Base-by-base conservation (phyloP, 2,329 filamentous ascomycete genomes). In the Neonectria magnoliae region DNA sequence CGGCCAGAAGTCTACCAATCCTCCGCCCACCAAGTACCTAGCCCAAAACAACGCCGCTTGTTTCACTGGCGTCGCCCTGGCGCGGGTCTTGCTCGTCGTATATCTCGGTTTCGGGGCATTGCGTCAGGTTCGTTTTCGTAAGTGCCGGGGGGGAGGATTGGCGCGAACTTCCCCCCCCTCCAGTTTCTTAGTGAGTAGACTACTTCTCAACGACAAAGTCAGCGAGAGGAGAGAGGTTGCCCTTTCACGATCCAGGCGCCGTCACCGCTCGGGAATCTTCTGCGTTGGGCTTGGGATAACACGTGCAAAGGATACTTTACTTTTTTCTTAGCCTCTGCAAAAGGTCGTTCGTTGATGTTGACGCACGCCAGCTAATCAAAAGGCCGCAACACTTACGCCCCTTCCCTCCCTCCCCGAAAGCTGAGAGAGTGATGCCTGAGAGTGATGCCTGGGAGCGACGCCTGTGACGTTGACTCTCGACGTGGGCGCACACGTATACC, bases 81-180 rank as follows among this genome's bases (percentile, higher is more conserved):
- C 55, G 56, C 27, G 25, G 31, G 55, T 54, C 63, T 62, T 25
- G 45, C 62, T 59, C 57, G 44, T 71, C 71, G 71, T 73, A 73
- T 73, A 66, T 61, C 71, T 73, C 71, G 71, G 65, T 45, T 73
- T 73, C 68, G 64, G 69, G 27, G 60, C 51, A 47, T 38, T 13
- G 48, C 8, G 14, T n/a, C 25, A n/a, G 25, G 18, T 31, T 51
- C 13, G 16, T 51, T 51, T 51, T 25, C 47, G 42, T 13, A 25
- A 5, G 20, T 13, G 18, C 18, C 20, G 11, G 18, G 10, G n/a
- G n/a, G n/a, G n/a, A n/a, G n/a, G 11, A 45, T 45, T 45, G 42
- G 18, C 11, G 11, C 42, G 42, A 27, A 47, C 18, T 41, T 6
- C 10, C 16, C 6, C 11, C 2, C n/a, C n/a, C n/a, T n/a, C n/a